Conservation (phyloP, 331 rosid species). For the Arachis monticola region DNA sequence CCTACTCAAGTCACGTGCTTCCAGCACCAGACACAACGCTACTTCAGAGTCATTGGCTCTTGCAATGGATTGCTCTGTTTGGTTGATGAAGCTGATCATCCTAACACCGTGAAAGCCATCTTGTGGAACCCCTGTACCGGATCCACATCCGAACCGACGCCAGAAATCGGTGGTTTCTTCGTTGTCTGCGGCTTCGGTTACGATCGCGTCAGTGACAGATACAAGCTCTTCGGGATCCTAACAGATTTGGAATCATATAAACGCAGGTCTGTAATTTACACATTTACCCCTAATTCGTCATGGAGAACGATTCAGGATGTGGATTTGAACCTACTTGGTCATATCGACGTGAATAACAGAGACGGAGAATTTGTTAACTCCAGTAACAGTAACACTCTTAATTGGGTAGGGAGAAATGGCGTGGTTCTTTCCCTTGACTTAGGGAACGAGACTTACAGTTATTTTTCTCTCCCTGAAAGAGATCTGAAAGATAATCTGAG, state of each 20-base stretch:
- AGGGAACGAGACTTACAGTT: background rate
- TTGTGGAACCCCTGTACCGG: conserved; percentile 34
- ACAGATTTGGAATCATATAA: background rate
- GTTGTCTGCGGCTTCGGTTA: conserved; percentile 27
- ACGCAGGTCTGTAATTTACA: background rate
- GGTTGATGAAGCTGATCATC: background rate
- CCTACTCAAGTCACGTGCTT: background rate
- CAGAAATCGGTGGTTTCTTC: background rate
- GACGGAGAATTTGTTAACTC: background rate
- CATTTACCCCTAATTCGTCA: background rate
- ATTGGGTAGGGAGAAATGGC: background rate
- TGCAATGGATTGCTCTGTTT: conserved; percentile 33
- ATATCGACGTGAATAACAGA: too few relatives aligned
- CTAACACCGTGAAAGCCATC: background rate
- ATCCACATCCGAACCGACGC: background rate
- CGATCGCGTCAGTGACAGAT: conserved; percentile 22
- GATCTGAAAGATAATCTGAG: background rate
- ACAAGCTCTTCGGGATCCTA: background rate
- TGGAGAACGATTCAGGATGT: background rate
- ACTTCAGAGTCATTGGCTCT: conserved; percentile 8
- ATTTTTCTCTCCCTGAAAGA: background rate
- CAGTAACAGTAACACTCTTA: background rate
- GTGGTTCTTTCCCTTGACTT: background rate
- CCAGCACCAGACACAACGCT: background rate
- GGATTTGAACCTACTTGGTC: too few relatives aligned